Percentiles rank a stretch among this genome's conserved stretches.
These are phyloP conservation scores for Naegleria fowleri DNA, from an alignment of 208 protist species.

Conservation along the genomic window DNA sequence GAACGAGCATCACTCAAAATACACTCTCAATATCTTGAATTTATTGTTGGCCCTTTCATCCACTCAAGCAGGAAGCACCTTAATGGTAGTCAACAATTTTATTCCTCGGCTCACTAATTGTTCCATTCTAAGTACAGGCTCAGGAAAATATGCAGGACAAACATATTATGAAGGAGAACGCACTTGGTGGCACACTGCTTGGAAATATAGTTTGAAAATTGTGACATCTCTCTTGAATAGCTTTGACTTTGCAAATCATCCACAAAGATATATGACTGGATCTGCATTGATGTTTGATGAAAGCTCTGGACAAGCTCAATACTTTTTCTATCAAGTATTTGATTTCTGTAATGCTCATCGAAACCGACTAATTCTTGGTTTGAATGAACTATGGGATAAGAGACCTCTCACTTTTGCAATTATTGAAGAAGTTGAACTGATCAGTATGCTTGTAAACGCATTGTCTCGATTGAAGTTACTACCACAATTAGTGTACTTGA, in stretches of 20 bases:
- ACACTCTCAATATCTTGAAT: background rate
- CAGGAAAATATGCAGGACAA: background rate
- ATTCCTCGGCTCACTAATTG: background rate
- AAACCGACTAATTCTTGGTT: background rate
- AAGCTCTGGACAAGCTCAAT: background rate
- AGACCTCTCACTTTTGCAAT: background rate
- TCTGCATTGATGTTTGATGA: background rate
- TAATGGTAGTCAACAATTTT: background rate
- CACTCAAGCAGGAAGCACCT: background rate
- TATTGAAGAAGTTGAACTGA: background rate
- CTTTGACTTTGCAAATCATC: background rate
- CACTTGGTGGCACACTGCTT: background rate
- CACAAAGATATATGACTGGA: background rate
- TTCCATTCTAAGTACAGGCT: background rate
- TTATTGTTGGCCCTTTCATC: background rate
- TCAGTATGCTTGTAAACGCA: background rate
- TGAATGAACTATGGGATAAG: background rate
- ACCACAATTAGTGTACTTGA: background rate
- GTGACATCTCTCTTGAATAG: background rate
- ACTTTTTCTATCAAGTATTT: background rate
- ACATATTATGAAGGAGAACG: background rate
- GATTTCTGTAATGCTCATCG: slow-evolving; percentile 1
- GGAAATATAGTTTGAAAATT: background rate
- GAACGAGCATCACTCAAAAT: background rate
- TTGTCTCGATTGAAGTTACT: background rate